Conservation (phyloP, 352 stramenopile genomes). For the Aphanomyces astaci region DNA sequence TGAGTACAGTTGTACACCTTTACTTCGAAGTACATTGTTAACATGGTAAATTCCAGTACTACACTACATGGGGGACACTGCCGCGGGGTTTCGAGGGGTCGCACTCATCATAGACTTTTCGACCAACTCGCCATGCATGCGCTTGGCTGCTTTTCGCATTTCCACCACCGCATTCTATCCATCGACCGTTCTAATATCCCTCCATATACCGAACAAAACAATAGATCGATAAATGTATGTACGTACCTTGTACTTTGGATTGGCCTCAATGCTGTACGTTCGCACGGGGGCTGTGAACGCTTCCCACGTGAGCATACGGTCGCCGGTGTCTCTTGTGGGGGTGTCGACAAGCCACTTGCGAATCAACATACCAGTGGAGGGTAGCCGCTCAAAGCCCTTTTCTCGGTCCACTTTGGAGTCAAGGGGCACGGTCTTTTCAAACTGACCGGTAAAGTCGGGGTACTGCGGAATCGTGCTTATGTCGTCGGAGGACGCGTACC, state of each 20-base stretch:
- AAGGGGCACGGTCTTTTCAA: neutral
- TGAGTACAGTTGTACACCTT: no score
- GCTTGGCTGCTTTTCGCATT: constrained; percentile 1
- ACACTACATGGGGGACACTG: neutral
- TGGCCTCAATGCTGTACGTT: constrained; percentile 63
- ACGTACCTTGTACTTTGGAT: constrained; percentile 42
- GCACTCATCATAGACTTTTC: neutral
- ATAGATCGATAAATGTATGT: neutral
- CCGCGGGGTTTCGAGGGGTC: neutral
- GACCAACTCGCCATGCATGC: neutral
- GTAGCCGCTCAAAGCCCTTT: constrained; percentile 47
- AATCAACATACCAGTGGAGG: constrained; percentile 42
- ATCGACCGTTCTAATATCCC: no score
- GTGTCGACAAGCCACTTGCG: constrained; percentile 59
- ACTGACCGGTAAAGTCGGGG: constrained; percentile 16
- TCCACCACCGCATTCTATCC: constrained; percentile 12
- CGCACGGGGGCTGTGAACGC: constrained; percentile 62
- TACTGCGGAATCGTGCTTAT: constrained; percentile 40
- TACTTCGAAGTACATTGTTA: no score
- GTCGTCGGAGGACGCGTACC: neutral
- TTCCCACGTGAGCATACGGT: constrained; percentile 67
- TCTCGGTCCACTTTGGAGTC: constrained; percentile 4
- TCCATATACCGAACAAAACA: no score
- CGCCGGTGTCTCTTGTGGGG: constrained; percentile 34
- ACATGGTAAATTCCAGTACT: no score